phyloP scores from a whole-genome alignment of 1,284 basidiomycete species.

The Malassezia furfur region DNA sequence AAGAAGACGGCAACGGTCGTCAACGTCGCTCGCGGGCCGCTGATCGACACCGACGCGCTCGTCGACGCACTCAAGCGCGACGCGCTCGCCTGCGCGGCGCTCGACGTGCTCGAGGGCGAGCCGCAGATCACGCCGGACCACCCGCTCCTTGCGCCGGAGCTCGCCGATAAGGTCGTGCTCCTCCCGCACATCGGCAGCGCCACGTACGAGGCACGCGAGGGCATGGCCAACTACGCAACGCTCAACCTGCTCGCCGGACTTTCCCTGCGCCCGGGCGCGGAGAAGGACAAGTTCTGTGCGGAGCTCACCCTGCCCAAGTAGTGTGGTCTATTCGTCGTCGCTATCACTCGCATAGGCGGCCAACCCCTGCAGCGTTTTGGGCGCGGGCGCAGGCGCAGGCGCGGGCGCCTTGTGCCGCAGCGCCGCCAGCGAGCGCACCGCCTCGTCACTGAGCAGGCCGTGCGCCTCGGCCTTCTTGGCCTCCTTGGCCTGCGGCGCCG shows the following conservation, averaged over 20 bases:
- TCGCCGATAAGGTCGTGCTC: constrained; percentile 58
- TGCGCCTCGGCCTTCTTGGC: constrained; percentile 9
- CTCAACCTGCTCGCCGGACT: constrained; percentile 32
- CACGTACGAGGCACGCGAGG: constrained; percentile 69
- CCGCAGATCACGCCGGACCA: constrained; percentile 63
- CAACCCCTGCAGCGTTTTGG: constrained; percentile 25
- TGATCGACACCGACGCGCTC: constrained; percentile 75
- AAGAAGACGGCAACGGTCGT: constrained; percentile 54
- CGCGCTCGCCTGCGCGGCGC: constrained; percentile 78
- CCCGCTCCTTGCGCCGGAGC: constrained; percentile 56
- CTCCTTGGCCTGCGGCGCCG: constrained; percentile 14
- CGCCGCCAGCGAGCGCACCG: constrained; percentile 25
- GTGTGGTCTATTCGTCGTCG: constrained; percentile 15
- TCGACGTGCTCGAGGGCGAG: constrained; percentile 90
- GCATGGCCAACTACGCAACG: constrained; percentile 58
- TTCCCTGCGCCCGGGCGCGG: constrained; percentile 20
- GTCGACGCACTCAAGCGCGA: constrained; percentile 65
- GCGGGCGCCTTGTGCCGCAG: constrained; percentile 17
- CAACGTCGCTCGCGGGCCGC: constrained; percentile 51
- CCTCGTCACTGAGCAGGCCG: constrained; percentile 24
- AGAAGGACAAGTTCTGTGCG: constrained; percentile 22
- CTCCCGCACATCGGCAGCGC: constrained; percentile 85
- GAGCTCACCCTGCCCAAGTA: constrained; percentile 18
- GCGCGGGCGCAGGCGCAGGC: neutral
- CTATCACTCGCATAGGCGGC: constrained; percentile 42